Base-by-base conservation (phyloP, 805 yeast species). In the Starmerella etchellsii region DNA sequence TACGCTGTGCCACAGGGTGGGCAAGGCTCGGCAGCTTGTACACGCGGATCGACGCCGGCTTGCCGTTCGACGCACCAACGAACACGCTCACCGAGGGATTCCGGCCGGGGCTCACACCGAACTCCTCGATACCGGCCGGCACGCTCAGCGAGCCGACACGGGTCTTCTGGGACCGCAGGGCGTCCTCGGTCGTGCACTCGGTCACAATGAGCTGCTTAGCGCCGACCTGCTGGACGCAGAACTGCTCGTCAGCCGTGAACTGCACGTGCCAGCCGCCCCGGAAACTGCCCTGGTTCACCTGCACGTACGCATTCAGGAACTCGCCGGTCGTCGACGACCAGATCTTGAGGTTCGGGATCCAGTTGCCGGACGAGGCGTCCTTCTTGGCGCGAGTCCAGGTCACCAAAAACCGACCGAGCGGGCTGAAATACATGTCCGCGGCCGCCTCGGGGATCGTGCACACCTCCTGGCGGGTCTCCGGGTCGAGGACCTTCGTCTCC, bases 51-150 rank as follows among this genome's bases (percentile, higher is more conserved):
- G 69, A 72, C 15, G 96, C 95, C 3, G 97, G 98, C 57, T 80
- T 81, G 45, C 95, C 94, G 42, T 70, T 66, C 51, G 74, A 72
- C 56, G 84, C 95, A 9, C 95, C 94, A 24, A 82, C 73, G 58
- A 93, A 91, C 22, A 91, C 77, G 21, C 95, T 95, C 52, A 91
- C 73, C 5, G 91, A 74, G 39, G 95, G 91, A 57, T 81, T 82
- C 56, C 76, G 75, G 35, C 97, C 96, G 2, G 94, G 95, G 23
- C 93, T 79, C 40, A 78, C 65, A 55, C 71, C 71, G 64, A 80
- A 83, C 54, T 71, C 74, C 47, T 70, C 63, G 30, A 75, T 64
- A 55, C 73, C 71, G 34, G 52, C 60, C 44, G 68, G 74, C 45
- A 68, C 60, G 55, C 66, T 66, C 49, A 78, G 71, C 48, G 71